Base-by-base conservation (phyloP, 768 basidiomycete genomes). In the Atractiella rhizophila region DNA sequence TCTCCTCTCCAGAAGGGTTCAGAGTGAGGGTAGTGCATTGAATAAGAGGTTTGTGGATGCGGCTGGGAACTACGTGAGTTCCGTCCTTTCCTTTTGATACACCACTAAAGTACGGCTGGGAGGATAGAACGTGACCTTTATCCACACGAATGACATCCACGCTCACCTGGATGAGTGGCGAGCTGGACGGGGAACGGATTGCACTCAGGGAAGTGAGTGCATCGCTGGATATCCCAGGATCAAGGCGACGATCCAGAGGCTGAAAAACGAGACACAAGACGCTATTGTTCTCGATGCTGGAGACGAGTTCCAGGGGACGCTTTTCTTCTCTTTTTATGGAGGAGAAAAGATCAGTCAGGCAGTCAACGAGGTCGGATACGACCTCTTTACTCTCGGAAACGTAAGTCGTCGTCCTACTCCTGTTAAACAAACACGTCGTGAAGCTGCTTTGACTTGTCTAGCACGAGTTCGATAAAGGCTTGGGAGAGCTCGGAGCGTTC, bases 241-340 rank as follows among this genome's bases (percentile, higher is more conserved):
- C 19, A 64, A 65, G 46, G 56, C 57, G 19, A 55, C 59, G 23
- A 53, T 65, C 35, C 56, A 63, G 25, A 48, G 53, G 34, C 50
- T 56, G 2, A 50, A 64, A 24, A 51, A 50, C 5, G 49, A 45
- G 9, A 57, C 56, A 23, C 49, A 56, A 19, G 60, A 66, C 50
- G 60, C 58, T 7, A 44, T 67, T 4, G 59, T 66, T 43, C 47
- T 66, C 35, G 63, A 66, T 49, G 59, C 61, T 34, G 66, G 66
- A 5, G 65, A 67, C 46, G 65, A 67, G 48, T 66, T 65, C 48
- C 65, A 59, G 56, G 63, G 63, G 9, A 66, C 65, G 2, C 54
- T 64, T 9, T 66, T 63, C 51, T 66, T 61, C 53, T 59, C 60
- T n/a, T 57, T 59, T 37, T 64, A 62, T 50, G 65, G 64, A 20